These are phyloP conservation scores for Boletus reticulatus DNA, from an alignment of 768 basidiomycete genomes.

Conservation along the genomic window DNA sequence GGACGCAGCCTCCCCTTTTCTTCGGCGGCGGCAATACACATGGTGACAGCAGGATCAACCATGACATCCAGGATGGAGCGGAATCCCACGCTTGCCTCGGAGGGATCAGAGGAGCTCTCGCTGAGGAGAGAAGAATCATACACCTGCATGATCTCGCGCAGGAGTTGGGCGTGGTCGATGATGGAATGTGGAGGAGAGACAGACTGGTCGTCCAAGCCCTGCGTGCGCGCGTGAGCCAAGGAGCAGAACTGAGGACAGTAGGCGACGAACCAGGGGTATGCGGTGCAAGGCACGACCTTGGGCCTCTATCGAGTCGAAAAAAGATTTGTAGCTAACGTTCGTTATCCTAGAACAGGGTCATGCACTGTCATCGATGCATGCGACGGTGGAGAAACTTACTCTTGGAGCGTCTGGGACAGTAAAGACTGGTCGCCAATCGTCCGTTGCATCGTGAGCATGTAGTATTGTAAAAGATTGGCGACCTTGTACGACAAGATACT, in stretches of 20 bases:
- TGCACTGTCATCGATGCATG: not conserved
- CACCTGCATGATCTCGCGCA: constrained; percentile 86
- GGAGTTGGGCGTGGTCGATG: constrained; percentile 77
- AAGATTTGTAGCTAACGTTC: constrained; percentile 74
- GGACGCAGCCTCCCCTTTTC: constrained; percentile 54
- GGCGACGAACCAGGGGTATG: constrained; percentile 48
- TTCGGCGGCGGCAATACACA: constrained; percentile 67
- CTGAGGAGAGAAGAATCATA: constrained; percentile 86
- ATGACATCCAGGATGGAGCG: constrained; percentile 70
- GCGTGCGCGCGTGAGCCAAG: no score
- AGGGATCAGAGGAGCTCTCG: constrained; percentile 29
- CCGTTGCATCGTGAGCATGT: constrained; percentile 86
- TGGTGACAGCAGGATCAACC: constrained; percentile 79
- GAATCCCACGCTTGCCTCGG: constrained; percentile 18
- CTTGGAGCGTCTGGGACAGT: constrained; percentile 71
- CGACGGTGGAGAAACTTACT: constrained; percentile 47
- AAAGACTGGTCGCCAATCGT: constrained; percentile 86
- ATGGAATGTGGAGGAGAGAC: constrained; percentile 73
- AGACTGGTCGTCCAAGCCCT: no score
- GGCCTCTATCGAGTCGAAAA: constrained; percentile 83
- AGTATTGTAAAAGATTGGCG: constrained; percentile 94
- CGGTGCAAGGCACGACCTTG: constrained; percentile 69
- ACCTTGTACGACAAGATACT: constrained; percentile 91
- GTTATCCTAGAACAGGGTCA: constrained; percentile 57
- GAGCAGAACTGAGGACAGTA: not conserved